Conservation (phyloP, 2,329 filamentous ascomycete species). For the Fusarium chaquense region DNA sequence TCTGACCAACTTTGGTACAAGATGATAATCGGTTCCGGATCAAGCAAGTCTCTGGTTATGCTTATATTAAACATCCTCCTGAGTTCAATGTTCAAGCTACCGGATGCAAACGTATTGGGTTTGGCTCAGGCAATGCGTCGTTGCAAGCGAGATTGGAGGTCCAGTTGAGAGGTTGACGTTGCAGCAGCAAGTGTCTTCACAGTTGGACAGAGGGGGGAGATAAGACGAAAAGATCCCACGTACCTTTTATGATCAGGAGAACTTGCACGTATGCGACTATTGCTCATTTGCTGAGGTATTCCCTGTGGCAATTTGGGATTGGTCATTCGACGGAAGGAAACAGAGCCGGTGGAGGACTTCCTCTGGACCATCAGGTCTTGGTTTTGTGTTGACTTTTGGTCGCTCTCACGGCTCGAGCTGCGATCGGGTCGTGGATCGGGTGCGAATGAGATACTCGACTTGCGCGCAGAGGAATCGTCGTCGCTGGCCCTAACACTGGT, state of each 20-base stretch:
- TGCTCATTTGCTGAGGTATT: conserved; percentile 58
- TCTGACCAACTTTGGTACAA: conserved; percentile 13
- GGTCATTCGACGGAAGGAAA: conserved; percentile 59
- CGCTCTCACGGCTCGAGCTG: conserved; percentile 45
- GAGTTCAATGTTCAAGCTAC: background rate
- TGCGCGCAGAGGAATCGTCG: conserved; percentile 51
- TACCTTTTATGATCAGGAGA: conserved; percentile 65
- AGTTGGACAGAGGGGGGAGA: background rate
- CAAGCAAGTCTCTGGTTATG: background rate
- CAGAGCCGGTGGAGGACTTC: conserved; percentile 62
- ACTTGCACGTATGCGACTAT: conserved; percentile 57
- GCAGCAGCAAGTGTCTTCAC: background rate
- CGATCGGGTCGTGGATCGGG: conserved; percentile 49
- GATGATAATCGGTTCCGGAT: background rate
- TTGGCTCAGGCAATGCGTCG: background rate
- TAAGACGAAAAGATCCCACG: conserved; percentile 25
- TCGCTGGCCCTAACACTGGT: conserved; percentile 45
- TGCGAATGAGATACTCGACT: conserved; percentile 53
- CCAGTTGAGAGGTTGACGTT: background rate
- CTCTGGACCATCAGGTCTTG: conserved; percentile 45
- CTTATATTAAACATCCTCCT: background rate
- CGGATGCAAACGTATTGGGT: background rate
- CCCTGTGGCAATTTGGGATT: conserved; percentile 63
- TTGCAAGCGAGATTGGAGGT: conserved; percentile 6
- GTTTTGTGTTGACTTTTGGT: conserved; percentile 42